Base-by-base conservation (phyloP, 208 protist genomes). In the Wallacemonas sp. region DNA sequence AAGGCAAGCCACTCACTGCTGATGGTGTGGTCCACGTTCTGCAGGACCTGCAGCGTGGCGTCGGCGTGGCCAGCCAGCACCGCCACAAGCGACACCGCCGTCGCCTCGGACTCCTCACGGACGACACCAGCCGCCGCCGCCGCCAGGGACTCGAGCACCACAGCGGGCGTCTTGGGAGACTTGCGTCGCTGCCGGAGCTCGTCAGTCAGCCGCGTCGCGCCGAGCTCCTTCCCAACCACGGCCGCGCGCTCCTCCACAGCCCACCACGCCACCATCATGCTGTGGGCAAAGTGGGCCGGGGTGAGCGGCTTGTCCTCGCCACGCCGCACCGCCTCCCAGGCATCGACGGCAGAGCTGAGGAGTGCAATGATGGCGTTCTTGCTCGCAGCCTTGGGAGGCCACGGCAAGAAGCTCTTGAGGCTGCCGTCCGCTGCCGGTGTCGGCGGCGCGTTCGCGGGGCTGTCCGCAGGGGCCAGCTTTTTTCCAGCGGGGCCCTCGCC, bases 241-340 rank as follows among this genome's bases (percentile, higher is more conserved):
- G 25, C 55, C 12, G 61, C 57, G 31, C 73, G 65, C 52, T 63
- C 57, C 71, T 89, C 84, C 25, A 81, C 77, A 7, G 69, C 48
- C 79, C 79, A 86, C 84, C 84, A 89, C 36, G 81, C 72, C 22
- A 84, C 48, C 32, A 86, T 57, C 26, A 74, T 74, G 31, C 67
- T 86, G 39, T 64, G 50, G 2, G 74, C 68, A 45, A 84, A 82
- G 41, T 73, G 74, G 63, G 74, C 67, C 39, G 78, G 68, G 5
- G 78, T 80, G 61, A 74, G 65, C 14, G 45, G 32, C 11, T 39
- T 68, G 1, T 71, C 71, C 22, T 70, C 82, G 12, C 78, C 82
- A 42, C 73, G 67, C 5, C 78, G 78, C 36, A 84, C 78, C 41
- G 70, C 70, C 8, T 84, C 78, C 78, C 78, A 88, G 64, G 74